Evolutionary conservation across 1,284 basidiomycete genomes (phyloP).

Genomic region (Pseudomicrostroma phylloplanum): DNA sequence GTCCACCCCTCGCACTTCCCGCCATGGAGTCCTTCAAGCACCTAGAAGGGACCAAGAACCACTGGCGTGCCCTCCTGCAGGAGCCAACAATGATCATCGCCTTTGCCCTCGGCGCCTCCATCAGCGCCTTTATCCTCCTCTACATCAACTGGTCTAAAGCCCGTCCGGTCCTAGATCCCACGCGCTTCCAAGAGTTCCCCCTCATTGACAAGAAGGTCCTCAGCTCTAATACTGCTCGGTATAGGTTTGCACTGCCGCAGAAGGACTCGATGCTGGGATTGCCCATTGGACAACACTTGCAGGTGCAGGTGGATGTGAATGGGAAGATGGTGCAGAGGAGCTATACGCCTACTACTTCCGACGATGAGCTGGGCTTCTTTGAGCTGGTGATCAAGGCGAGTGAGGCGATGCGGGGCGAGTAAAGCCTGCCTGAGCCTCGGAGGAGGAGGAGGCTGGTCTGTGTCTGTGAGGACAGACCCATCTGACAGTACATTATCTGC

Average conservation of each 20-base stretch:
- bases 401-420: constrained; percentile 1
- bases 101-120: constrained; percentile 24
- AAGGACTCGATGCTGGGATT: constrained; percentile 74
- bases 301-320: constrained; percentile 78
- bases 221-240: constrained; percentile 76
- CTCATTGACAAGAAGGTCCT: constrained; percentile 74
- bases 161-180: constrained; percentile 65
- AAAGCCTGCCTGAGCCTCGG: no score
- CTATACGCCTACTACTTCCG: constrained; percentile 90
- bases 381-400: constrained; percentile 90
- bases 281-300: constrained; percentile 93
- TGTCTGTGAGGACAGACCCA: background rate
- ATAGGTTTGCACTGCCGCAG: constrained; percentile 78
- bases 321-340: constrained; percentile 83
- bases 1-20: no score
- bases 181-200: constrained; percentile 73
- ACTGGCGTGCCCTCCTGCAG: background rate
- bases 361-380: constrained; percentile 78
- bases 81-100: constrained; percentile 12
- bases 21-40: background rate
- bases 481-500: background rate
- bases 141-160: constrained; percentile 37
- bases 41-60: background rate
- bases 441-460: no score
- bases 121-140: constrained; percentile 10